These are phyloP conservation scores for Hypoxylon trugodes DNA, from an alignment of 495 filamentous ascomycete genomes.

Conservation along the genomic window DNA sequence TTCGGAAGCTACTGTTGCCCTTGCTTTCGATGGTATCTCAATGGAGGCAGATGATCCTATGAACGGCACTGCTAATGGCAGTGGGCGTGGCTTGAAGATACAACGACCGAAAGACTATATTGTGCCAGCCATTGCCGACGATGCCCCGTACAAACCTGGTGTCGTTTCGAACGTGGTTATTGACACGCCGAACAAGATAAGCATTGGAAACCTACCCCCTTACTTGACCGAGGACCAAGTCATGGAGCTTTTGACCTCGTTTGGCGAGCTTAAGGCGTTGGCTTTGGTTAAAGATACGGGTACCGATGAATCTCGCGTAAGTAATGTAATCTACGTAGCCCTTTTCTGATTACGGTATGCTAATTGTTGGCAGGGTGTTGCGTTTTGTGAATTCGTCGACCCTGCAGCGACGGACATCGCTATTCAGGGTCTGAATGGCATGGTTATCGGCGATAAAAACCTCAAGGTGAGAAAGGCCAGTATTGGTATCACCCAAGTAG, in stretches of 20 bases:
- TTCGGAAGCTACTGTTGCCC: conserved; percentile 86
- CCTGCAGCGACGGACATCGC: conserved; percentile 80
- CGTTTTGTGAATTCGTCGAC: conserved; percentile 94
- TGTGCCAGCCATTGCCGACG: conserved; percentile 81
- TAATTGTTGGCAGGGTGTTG: conserved; percentile 75
- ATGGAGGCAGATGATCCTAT: conserved; percentile 77
- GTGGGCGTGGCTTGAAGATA: conserved; percentile 74
- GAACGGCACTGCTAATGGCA: conserved; percentile 65
- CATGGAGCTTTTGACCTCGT: conserved; percentile 84
- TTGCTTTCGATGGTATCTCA: conserved; percentile 87
- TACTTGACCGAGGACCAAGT: conserved; percentile 92
- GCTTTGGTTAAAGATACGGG: conserved; percentile 86
- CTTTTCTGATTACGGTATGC: not conserved
- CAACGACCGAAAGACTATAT: conserved; percentile 97
- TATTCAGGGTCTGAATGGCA: conserved; percentile 88
- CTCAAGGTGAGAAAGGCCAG: conserved; percentile 89
- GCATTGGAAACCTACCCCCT: conserved; percentile 84
- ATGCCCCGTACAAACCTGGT: conserved; percentile 78
- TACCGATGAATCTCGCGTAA: conserved; percentile 88
- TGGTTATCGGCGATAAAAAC: conserved; percentile 86
- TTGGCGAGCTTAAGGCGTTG: conserved; percentile 94
- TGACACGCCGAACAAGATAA: conserved; percentile 94
- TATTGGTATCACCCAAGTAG: conserved; percentile 88
- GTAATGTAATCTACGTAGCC: conserved; percentile 44
- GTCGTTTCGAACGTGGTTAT: conserved; percentile 81